Conservation (phyloP, 371 early-diverging fungal genomes). For the Actinomortierella wolfii region DNA sequence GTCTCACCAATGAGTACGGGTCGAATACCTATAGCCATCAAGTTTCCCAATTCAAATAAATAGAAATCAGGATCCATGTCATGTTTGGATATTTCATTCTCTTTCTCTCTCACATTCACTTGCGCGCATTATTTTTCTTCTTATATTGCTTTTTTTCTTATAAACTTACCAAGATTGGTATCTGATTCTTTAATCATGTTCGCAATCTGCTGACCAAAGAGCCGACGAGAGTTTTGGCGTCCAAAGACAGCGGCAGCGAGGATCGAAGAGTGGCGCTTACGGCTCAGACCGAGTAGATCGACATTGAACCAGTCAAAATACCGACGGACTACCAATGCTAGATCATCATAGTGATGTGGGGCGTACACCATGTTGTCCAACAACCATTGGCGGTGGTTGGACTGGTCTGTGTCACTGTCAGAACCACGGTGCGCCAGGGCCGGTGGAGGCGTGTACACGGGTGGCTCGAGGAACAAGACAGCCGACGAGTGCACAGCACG, state of each 20-base stretch:
- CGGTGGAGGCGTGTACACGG: constrained; percentile 65
- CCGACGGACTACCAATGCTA: constrained; percentile 66
- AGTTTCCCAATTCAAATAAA: no score
- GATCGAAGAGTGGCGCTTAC: constrained; percentile 61
- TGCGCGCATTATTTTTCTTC: neutral
- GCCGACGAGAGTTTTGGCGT: constrained; percentile 53
- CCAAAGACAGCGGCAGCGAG: constrained; percentile 62
- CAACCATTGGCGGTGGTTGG: constrained; percentile 7
- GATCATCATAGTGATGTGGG: constrained; percentile 80
- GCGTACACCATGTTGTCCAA: constrained; percentile 57
- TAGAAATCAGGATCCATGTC: neutral
- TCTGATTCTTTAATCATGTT: constrained; percentile 58
- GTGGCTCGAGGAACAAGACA: constrained; percentile 70
- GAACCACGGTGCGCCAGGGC: no score
- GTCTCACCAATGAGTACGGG: constrained; percentile 74
- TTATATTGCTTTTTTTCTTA: neutral
- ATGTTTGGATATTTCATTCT: no score
- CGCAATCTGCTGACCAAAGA: constrained; percentile 62
- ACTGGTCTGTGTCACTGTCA: constrained; percentile 12
- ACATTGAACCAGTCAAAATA: constrained; percentile 65
- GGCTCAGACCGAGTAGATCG: constrained; percentile 63
- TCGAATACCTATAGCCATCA: constrained; percentile 33
- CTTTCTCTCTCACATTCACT: no score
- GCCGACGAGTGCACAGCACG: constrained; percentile 53
- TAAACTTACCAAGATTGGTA: constrained; percentile 46